Conservation (phyloP, 371 early-diverging fungal species). For the Phascolomyces articulosus region DNA sequence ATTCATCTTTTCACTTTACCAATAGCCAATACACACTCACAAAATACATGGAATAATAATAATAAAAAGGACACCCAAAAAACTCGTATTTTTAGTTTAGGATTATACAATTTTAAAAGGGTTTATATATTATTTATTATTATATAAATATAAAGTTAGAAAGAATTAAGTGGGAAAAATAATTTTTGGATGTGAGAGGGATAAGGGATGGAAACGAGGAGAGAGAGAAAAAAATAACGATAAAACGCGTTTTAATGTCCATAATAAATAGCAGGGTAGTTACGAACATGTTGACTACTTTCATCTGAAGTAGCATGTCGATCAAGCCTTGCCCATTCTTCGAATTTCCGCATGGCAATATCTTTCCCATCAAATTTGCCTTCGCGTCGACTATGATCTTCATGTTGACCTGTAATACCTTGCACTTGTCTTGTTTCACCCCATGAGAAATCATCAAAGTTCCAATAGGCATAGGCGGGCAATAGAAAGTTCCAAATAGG, state of each 20-base stretch:
- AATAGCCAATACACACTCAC: background rate
- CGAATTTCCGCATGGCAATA: slow-evolving; percentile 49
- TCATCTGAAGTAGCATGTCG: slow-evolving; percentile 25
- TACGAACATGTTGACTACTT: slow-evolving; percentile 22
- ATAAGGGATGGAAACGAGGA: background rate
- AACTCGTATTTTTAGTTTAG: background rate
- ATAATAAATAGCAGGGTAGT: slow-evolving; percentile 40
- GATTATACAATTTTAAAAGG: background rate
- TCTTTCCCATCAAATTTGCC: slow-evolving; percentile 56
- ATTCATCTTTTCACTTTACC: background rate
- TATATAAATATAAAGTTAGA: background rate
- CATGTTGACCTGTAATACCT: slow-evolving; percentile 70
- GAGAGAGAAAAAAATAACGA: background rate
- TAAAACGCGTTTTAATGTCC: slow-evolving; percentile 24
- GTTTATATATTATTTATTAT: slow-evolving; percentile 2
- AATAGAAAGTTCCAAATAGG: slow-evolving; percentile 95
- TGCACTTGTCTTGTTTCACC: slow-evolving; percentile 88
- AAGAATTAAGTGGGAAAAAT: background rate
- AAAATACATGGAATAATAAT: background rate
- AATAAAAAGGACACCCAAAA: background rate
- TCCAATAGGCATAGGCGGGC: slow-evolving; percentile 96
- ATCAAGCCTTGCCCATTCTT: slow-evolving; percentile 50
- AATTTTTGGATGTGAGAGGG: background rate
- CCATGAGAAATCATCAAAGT: slow-evolving; percentile 98
- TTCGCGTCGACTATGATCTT: slow-evolving; percentile 56